Evolutionary conservation across 192 early-diverging fungal species (phyloP), one percentile per base, ranked within the genome.

Genomic region (Coemansia sp.): DNA sequence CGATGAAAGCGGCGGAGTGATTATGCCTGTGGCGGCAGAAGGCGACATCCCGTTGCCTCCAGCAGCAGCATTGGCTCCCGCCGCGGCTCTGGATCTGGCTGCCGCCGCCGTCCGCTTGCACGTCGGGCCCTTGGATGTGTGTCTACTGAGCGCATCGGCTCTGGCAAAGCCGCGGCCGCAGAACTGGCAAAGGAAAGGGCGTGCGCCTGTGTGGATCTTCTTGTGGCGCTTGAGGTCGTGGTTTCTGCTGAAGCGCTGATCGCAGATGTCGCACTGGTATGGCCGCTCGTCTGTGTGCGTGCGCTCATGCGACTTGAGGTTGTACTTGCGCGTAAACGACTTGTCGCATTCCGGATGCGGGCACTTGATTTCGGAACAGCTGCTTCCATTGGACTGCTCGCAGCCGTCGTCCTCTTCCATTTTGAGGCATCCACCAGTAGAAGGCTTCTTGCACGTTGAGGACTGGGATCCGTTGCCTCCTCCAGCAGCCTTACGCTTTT

Each of bases 321-420:
- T 97, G 68, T 93, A 97, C 25, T 86, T 85, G 33, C 94, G 84
- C 7, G 91, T 90, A 77, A 97, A 97, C 15, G 84, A 82, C 71
- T 92, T 94, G 70, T 85, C 79, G 75, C 95, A 97, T 25, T 86
- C 85, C 0, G 91, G 90, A 61, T 87, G 88, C 12, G 81, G 83
- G 64, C 87, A 91, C 59, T 72, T 75, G 49, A 78, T 77, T 64
- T 69, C 66, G 6, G 59, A 66, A 67, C 79, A 81, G 55, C 42
- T 61, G 48, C 59, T 40, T 10, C 55, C 67, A 12, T 34, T 58
- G 21, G 23, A 23, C 37, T 30, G 20, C 7, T 53, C 61, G 45
- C 30, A 18, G 59, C 39, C 48, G 37, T 59, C 39, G 35, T 23
- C n/a, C 15, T 23, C 39, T 25, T 39, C 16, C 15, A 42, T 33